Percentiles rank a stretch among this genome's conserved stretches.
Evolutionary conservation across 805 yeast species (phyloP).

Genomic region (Saccharomycopsis schoenii): DNA sequence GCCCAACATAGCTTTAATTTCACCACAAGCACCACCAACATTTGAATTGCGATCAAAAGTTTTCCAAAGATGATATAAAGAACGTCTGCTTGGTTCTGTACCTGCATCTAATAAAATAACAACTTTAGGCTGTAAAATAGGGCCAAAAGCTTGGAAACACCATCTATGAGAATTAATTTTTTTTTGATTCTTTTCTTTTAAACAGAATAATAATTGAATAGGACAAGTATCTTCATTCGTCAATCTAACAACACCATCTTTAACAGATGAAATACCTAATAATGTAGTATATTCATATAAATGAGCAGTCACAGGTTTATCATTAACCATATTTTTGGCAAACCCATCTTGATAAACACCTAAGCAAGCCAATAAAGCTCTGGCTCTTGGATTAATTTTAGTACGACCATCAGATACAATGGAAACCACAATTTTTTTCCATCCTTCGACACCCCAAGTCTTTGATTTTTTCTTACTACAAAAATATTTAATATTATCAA

Average conservation of each 20-base stretch:
- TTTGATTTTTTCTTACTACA: slow-evolving; percentile 54
- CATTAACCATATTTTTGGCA: slow-evolving; percentile 87
- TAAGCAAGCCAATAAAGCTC: slow-evolving; percentile 72
- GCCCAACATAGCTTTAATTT: slow-evolving; percentile 82
- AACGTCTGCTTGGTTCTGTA: slow-evolving; percentile 78
- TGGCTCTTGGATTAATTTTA: slow-evolving; percentile 69
- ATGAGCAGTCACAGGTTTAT: slow-evolving; percentile 73
- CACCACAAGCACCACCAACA: slow-evolving; percentile 98
- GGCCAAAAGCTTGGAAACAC: slow-evolving; percentile 92
- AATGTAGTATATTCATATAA: slow-evolving; percentile 89
- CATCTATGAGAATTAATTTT: slow-evolving; percentile 95
- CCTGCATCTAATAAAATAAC: slow-evolving; percentile 89
- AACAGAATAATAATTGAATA: slow-evolving; percentile 77
- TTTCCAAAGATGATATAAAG: slow-evolving; percentile 84
- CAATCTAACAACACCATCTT: slow-evolving; percentile 67
- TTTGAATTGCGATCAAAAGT: slow-evolving; percentile 63
- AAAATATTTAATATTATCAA: slow-evolving; percentile 75
- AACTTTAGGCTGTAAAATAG: slow-evolving; percentile 72
- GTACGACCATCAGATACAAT: slow-evolving; percentile 89
- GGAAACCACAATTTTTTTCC: slow-evolving; percentile 89
- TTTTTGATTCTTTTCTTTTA: slow-evolving; percentile 81
- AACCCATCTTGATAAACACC: slow-evolving; percentile 95
- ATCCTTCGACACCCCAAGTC: slow-evolving; percentile 95
- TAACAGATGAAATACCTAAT: slow-evolving; percentile 71
- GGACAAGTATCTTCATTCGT: slow-evolving; percentile 91